Evolutionary conservation across 352 stramenopile genomes (phyloP).

Genomic region (Hyaloperonospora arabidopsidis): DNA sequence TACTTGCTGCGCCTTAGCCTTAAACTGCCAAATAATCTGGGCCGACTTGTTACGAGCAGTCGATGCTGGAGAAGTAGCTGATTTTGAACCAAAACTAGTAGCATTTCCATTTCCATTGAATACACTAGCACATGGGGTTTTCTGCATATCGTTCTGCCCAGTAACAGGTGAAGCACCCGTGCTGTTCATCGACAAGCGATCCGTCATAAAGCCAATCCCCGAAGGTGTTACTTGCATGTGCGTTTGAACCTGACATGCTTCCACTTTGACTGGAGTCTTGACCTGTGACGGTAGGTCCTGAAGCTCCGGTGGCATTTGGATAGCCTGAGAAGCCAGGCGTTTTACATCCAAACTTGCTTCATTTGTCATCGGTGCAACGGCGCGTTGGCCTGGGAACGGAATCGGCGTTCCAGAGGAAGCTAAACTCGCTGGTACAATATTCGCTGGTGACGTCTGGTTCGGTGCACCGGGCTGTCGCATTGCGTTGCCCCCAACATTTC

Average conservation of each 20-base stretch:
- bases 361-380: slow-evolving; percentile 22
- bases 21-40: slow-evolving; percentile 80
- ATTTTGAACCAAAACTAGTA: slow-evolving; percentile 6
- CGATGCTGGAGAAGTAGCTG: slow-evolving; percentile 21
- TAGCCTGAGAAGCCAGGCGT: slow-evolving; percentile 40
- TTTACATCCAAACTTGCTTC: slow-evolving; percentile 9
- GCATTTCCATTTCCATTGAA: slow-evolving; percentile 12
- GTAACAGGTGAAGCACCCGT: slow-evolving; percentile 29
- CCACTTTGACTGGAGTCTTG: slow-evolving; percentile 27
- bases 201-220: slow-evolving; percentile 39
- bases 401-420: slow-evolving; percentile 34
- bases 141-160: slow-evolving; percentile 21
- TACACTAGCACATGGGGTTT: slow-evolving; percentile 5
- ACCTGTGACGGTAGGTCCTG: slow-evolving; percentile 37
- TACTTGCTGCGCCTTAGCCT: slow-evolving; percentile 64
- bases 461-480: slow-evolving; percentile 24
- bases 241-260: slow-evolving; percentile 27
- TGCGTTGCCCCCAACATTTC: slow-evolving; percentile 30
- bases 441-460: slow-evolving; percentile 19
- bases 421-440: slow-evolving; percentile 12
- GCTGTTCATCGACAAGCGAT: slow-evolving; percentile 33
- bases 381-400: slow-evolving; percentile 50
- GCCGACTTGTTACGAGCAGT: slow-evolving; percentile 54
- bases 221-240: slow-evolving; percentile 26
- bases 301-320: slow-evolving; percentile 72